Percentiles rank a stretch among this genome's conserved stretches.
phyloP scores from a whole-genome alignment of 768 basidiomycete genomes.

The Termitomyces heimii region DNA sequence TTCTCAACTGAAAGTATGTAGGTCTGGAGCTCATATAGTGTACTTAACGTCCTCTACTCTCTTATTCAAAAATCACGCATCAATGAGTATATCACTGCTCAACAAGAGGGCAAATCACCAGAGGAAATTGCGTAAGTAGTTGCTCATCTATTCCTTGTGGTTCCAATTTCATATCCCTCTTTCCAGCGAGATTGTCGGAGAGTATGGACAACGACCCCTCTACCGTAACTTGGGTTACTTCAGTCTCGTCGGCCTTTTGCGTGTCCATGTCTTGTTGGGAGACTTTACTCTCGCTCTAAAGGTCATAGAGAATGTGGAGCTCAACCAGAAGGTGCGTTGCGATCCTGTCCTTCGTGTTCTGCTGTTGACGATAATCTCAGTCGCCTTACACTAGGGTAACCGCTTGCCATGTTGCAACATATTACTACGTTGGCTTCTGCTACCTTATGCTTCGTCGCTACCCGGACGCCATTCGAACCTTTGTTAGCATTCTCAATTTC shows the following conservation, averaged over 20 bases:
- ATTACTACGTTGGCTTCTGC: conserved; percentile 96
- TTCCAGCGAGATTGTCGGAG: conserved; percentile 75
- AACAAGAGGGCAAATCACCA: conserved; percentile 68
- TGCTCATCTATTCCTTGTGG: neutral
- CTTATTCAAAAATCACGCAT: conserved; percentile 96
- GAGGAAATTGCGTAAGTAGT: conserved; percentile 78
- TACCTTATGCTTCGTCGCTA: conserved; percentile 94
- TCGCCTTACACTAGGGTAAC: conserved; percentile 92
- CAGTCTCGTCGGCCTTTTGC: conserved; percentile 89
- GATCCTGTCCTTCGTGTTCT: neutral
- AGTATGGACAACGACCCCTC: conserved; percentile 84
- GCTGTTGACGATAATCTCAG: conserved; percentile 25
- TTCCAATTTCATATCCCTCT: neutral
- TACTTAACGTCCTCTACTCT: conserved; percentile 96
- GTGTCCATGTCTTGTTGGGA: conserved; percentile 93
- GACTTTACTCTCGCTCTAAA: conserved; percentile 95
- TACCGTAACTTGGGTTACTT: conserved; percentile 97
- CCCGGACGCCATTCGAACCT: conserved; percentile 91
- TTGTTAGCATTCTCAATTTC: conserved; percentile 91
- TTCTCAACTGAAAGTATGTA: conserved; percentile 20
- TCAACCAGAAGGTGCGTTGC: conserved; percentile 73
- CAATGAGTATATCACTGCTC: conserved; percentile 86
- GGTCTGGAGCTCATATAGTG: conserved; percentile 98
- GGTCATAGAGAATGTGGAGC: conserved; percentile 90
- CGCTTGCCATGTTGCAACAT: conserved; percentile 92